Evolutionary conservation across 768 basidiomycete genomes (phyloP).

Genomic region (Omphalotus guepiniiformis): DNA sequence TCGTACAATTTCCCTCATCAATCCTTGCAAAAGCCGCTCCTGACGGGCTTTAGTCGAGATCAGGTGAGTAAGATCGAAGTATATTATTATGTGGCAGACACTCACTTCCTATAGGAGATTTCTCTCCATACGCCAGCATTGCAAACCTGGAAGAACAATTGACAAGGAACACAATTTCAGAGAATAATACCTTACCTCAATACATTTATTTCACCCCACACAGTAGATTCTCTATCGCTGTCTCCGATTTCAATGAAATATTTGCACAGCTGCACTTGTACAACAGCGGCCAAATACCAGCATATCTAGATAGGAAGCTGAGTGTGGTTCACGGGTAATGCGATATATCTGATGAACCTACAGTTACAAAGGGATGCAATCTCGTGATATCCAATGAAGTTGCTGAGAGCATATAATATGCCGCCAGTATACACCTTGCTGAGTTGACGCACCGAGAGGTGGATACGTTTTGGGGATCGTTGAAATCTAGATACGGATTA

Average conservation of each 20-base stretch:
- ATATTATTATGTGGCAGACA: conserved; percentile 8
- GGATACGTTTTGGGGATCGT: conserved; percentile 59
- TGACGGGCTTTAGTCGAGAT: conserved; percentile 57
- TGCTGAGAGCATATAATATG: conserved; percentile 75
- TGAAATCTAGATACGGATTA: conserved; percentile 77
- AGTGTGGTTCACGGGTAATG: background rate
- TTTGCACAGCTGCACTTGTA: conserved; percentile 83
- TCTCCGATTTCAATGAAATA: conserved; percentile 83
- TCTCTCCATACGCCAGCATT: conserved; percentile 76
- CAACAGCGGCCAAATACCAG: conserved; percentile 88
- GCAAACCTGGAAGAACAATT: conserved; percentile 50
- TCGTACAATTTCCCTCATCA: conserved; percentile 82
- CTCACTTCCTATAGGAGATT: conserved; percentile 82
- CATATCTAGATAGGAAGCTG: conserved; percentile 53
- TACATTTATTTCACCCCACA: conserved; percentile 87
- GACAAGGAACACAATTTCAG: background rate
- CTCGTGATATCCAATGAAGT: conserved; percentile 79
- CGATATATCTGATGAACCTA: conserved; percentile 32
- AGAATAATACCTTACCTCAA: conserved; percentile 48
- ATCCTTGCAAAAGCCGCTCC: conserved; percentile 73
- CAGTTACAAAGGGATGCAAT: conserved; percentile 79
- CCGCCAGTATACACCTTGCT: conserved; percentile 66
- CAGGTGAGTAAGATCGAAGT: conserved; percentile 7
- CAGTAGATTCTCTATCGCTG: conserved; percentile 63
- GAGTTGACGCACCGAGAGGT: conserved; percentile 72